phyloP scores from a whole-genome alignment of 306 rosid species.

The Quercus dentata region DNA sequence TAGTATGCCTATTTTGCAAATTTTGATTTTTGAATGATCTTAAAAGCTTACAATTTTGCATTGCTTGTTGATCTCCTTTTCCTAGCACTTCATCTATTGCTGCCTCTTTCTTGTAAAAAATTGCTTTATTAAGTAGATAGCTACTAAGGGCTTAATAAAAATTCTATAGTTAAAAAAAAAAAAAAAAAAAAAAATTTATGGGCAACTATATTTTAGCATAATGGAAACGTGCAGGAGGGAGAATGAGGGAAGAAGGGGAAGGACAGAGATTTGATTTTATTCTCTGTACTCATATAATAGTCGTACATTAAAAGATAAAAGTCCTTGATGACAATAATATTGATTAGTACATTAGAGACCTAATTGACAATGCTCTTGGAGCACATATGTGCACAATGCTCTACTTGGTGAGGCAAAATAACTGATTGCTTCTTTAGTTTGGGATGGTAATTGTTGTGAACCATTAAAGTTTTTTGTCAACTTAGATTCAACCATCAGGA shows the following conservation, averaged over 20 bases:
- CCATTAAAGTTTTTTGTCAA: background rate
- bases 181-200: background rate
- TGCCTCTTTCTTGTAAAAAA: background rate
- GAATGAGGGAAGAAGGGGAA: background rate
- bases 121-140: background rate
- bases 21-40: background rate
- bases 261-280: background rate
- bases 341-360: background rate
- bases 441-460: background rate
- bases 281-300: too few species aligned
- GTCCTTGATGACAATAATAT: background rate
- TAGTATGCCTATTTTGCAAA: background rate
- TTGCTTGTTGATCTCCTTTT: background rate
- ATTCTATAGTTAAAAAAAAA: background rate
- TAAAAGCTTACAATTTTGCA: conserved; percentile 2
- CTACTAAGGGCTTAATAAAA: background rate
- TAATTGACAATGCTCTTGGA: background rate
- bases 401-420: background rate
- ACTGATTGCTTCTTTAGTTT: background rate
- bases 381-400: background rate
- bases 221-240: background rate
- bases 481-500: too few species aligned
- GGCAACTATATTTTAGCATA: background rate
- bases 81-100: background rate
- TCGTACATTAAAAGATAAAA: background rate